A percentile compares a stretch with the other conserved stretches of the same genome.
Evolutionary conservation across 371 early-diverging fungal genomes (phyloP).

Genomic region (Gilbertella persicaria): DNA sequence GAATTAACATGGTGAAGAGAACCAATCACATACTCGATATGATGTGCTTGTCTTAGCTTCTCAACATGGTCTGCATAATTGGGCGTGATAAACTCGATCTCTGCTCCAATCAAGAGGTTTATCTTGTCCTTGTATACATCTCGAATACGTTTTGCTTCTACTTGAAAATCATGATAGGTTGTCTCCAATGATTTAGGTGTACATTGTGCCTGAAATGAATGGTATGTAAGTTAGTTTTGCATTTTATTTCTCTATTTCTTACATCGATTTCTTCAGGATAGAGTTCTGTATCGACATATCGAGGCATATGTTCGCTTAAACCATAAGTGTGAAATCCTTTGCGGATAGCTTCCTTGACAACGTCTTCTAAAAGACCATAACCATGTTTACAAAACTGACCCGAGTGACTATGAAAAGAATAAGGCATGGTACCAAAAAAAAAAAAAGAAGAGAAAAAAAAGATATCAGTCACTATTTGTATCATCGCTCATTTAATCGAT

Average conservation of each 20-base stretch:
- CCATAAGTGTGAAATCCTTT: constrained; percentile 69
- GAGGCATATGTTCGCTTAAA: constrained; percentile 84
- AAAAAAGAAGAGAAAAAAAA: constrained; percentile 1
- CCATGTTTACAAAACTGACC: constrained; percentile 89
- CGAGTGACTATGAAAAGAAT: constrained; percentile 83
- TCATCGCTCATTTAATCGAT: neutral
- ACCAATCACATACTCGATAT: constrained; percentile 86
- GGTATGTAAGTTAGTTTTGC: neutral
- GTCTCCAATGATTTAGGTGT: constrained; percentile 56
- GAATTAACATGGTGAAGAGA: constrained; percentile 88
- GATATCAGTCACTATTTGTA: neutral
- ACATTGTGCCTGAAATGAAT: constrained; percentile 53
- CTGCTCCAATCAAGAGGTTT: constrained; percentile 81
- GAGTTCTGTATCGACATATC: constrained; percentile 62
- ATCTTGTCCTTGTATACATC: constrained; percentile 62
- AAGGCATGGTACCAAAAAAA: constrained; percentile 42
- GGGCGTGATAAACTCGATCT: constrained; percentile 83
- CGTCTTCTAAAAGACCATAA: constrained; percentile 72
- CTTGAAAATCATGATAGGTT: constrained; percentile 61
- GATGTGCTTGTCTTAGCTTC: constrained; percentile 22
- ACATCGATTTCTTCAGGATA: constrained; percentile 84
- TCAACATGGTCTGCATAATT: constrained; percentile 32
- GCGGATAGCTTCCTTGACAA: constrained; percentile 70
- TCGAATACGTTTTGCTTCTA: constrained; percentile 74
- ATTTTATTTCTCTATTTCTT: neutral